Percentiles rank a stretch among this genome's conserved stretches.
These are phyloP conservation scores for Nicotiana attenuata DNA, from an alignment of 257 asterid genomes.

Conservation along the genomic window DNA sequence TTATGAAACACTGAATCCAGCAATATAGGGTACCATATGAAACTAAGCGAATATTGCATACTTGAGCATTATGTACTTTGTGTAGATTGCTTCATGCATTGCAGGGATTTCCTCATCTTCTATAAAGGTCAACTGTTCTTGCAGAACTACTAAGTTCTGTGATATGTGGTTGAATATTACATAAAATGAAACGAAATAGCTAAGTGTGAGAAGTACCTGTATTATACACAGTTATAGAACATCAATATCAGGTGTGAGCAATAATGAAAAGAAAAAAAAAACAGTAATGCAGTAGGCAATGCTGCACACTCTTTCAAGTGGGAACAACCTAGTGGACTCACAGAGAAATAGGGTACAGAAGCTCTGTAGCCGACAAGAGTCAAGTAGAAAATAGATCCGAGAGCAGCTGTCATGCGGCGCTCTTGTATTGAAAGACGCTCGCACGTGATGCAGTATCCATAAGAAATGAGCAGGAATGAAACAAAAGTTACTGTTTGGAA, in stretches of 20 bases:
- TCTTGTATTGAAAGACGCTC: slow-evolving; percentile 62
- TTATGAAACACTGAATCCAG: background rate
- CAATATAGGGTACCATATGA: background rate
- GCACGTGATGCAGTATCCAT: slow-evolving; percentile 77
- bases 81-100: slow-evolving; percentile 69
- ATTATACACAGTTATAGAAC: background rate
- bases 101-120: slow-evolving; percentile 61
- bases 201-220: slow-evolving; percentile 53
- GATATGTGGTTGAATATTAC: slow-evolving; percentile 62
- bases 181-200: slow-evolving; percentile 51
- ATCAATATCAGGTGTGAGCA: background rate
- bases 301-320: background rate
- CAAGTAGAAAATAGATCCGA: slow-evolving; percentile 64
- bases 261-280: background rate
- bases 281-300: background rate
- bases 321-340: slow-evolving; percentile 29
- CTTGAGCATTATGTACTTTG: slow-evolving; percentile 81
- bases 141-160: slow-evolving; percentile 46
- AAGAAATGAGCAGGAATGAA: slow-evolving; percentile 68
- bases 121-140: slow-evolving; percentile 65
- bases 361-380: slow-evolving; percentile 83
- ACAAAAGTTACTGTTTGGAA: slow-evolving; percentile 61
- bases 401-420: slow-evolving; percentile 55
- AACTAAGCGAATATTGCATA: slow-evolving; percentile 23
- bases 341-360: slow-evolving; percentile 75